A percentile compares a stretch with the other conserved stretches of the same genome.
These are phyloP conservation scores for Aspergillus leporis DNA, from an alignment of 495 filamentous ascomycete genomes.

Conservation along the genomic window DNA sequence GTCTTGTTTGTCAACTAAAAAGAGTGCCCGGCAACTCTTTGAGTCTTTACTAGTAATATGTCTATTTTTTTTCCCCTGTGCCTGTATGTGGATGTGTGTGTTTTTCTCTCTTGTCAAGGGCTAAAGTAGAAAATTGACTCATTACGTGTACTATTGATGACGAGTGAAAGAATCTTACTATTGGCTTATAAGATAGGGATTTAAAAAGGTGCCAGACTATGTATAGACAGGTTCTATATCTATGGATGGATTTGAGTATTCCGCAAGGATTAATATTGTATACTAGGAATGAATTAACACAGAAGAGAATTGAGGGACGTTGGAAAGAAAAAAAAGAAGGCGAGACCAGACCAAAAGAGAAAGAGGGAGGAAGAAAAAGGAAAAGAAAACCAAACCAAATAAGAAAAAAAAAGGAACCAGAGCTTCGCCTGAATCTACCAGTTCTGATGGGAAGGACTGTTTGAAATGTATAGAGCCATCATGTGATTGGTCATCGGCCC, in stretches of 20 bases:
- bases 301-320: background rate
- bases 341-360: background rate
- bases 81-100: too few relatives aligned
- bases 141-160: conserved; percentile 4
- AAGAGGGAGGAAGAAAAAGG: background rate
- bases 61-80: too few relatives aligned
- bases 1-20: background rate
- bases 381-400: background rate
- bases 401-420: conserved; percentile 1
- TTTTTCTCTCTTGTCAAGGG: background rate
- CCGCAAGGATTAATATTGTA: background rate
- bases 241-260: background rate
- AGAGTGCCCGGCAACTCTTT: background rate
- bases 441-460: background rate
- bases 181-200: background rate
- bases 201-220: background rate
- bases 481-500: conserved; percentile 7
- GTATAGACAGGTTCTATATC: background rate
- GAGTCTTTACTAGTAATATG: too few relatives aligned
- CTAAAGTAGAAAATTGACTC: background rate
- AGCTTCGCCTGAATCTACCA: background rate
- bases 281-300: background rate
- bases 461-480: background rate
- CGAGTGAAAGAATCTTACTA: conserved; percentile 1
- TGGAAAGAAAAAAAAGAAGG: background rate